Percentiles rank a stretch among this genome's conserved stretches.
phyloP scores from a whole-genome alignment of 1,284 basidiomycete species.

The Leccinum griseonigrum region DNA sequence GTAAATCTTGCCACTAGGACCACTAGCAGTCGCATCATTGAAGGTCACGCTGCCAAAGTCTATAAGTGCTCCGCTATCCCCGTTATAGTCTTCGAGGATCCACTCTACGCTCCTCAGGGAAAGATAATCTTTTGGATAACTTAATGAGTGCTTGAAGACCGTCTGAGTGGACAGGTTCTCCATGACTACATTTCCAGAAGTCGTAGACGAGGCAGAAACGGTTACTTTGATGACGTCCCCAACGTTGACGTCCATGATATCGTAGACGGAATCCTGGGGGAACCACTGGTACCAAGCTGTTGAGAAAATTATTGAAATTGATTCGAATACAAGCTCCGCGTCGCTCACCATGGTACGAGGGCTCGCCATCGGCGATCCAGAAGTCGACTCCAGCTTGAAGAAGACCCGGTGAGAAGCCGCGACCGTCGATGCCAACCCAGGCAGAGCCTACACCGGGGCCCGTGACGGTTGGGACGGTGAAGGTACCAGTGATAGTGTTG shows the following conservation, averaged over 20 bases:
- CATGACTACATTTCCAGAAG: constrained; percentile 15
- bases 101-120: constrained; percentile 23
- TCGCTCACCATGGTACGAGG: constrained; percentile 16
- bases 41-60: constrained; percentile 24
- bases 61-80: neutral
- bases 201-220: constrained; percentile 18
- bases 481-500: constrained; percentile 15
- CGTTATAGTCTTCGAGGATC: constrained; percentile 24
- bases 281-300: constrained; percentile 25
- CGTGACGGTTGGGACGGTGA: constrained; percentile 13
- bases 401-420: constrained; percentile 13
- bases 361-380: neutral
- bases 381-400: constrained; percentile 26
- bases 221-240: constrained; percentile 17
- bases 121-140: constrained; percentile 16
- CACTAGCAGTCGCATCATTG: constrained; percentile 12
- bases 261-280: constrained; percentile 3
- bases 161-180: constrained; percentile 18
- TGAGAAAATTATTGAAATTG: neutral
- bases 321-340: neutral
- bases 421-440: constrained; percentile 28
- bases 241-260: constrained; percentile 12
- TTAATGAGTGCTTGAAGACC: constrained; percentile 3
- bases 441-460: constrained; percentile 14
- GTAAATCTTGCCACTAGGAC: constrained; percentile 5